phyloP scores from a whole-genome alignment of 129 eudicot genomes.

The Lactuca saligna region DNA sequence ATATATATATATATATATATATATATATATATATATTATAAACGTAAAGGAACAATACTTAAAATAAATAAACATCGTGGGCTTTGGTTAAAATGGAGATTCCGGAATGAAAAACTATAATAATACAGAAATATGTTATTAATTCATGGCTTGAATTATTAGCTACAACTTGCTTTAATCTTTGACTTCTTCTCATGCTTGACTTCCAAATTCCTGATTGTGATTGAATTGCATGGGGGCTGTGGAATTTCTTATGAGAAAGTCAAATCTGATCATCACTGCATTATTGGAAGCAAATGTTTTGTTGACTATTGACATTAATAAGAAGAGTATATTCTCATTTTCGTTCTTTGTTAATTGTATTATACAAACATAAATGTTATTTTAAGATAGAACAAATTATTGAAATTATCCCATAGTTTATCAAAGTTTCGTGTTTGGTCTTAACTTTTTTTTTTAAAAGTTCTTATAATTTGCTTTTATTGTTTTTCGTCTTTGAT shows the following conservation, averaged over 20 bases:
- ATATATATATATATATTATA: too few species aligned
- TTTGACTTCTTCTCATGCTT: constrained; percentile 23
- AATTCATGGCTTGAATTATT: background rate
- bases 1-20: too few species aligned
- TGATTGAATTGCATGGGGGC: constrained; percentile 27
- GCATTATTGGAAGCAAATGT: constrained; percentile 24
- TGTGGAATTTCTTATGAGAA: constrained; percentile 2
- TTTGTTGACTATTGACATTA: constrained; percentile 24
- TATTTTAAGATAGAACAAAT: background rate
- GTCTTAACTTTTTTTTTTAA: too few species aligned
- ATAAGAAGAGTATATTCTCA: background rate
- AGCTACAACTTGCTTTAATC: constrained; percentile 22
- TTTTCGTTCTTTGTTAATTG: background rate
- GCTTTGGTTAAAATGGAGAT: too few species aligned
- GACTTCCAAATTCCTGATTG: constrained; percentile 28
- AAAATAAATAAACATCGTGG: too few species aligned
- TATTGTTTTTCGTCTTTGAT: too few species aligned
- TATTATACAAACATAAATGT: constrained; percentile 2
- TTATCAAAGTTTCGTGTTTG: too few species aligned
- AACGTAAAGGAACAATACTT: too few species aligned
- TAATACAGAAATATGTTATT: too few species aligned
- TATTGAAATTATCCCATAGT: too few species aligned
- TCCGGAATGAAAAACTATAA: too few species aligned
- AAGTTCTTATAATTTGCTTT: too few species aligned
- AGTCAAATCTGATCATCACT: constrained; percentile 21